phyloP scores from a whole-genome alignment of 208 protist genomes.

The Trypanosomatidae sp. region DNA sequence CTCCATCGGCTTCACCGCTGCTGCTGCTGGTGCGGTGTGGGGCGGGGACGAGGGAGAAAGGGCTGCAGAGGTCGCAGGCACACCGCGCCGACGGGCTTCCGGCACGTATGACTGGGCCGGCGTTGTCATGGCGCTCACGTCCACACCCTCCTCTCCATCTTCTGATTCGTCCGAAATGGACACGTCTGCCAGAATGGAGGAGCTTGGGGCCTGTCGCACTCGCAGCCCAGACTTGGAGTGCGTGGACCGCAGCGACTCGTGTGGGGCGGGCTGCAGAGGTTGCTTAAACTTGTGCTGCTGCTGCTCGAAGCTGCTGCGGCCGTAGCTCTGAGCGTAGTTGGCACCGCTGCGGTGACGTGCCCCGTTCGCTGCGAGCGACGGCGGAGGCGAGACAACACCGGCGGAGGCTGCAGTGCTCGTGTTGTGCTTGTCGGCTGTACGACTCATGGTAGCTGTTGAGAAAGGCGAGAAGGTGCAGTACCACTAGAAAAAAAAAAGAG shows the following conservation, averaged over 20 bases:
- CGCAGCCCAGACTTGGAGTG: slow-evolving; percentile 8
- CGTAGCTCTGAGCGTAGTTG: slow-evolving; percentile 25
- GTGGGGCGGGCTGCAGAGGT: slow-evolving; percentile 3
- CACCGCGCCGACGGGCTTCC: neutral
- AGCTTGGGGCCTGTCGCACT: neutral
- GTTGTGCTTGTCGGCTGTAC: neutral
- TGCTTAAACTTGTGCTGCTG: slow-evolving; percentile 3
- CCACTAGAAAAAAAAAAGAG: neutral
- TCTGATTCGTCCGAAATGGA: neutral
- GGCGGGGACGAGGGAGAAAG: no score
- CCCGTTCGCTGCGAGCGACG: slow-evolving; percentile 8
- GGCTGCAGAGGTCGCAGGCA: no score
- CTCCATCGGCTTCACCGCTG: no score
- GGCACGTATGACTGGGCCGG: slow-evolving; percentile 21
- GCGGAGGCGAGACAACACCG: slow-evolving; percentile 14
- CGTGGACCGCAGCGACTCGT: slow-evolving; percentile 3
- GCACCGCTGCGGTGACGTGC: slow-evolving; percentile 11
- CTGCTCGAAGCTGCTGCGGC: slow-evolving; percentile 17
- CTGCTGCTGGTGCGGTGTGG: no score
- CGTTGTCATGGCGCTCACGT: slow-evolving; percentile 18
- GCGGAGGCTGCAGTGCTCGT: neutral
- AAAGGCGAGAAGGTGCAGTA: no score
- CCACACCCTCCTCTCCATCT: slow-evolving; percentile 5
- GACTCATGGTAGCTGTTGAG: no score
- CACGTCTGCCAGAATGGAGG: no score